Conservation (phyloP, 345 rosid species). For the Corymbia maculata region DNA sequence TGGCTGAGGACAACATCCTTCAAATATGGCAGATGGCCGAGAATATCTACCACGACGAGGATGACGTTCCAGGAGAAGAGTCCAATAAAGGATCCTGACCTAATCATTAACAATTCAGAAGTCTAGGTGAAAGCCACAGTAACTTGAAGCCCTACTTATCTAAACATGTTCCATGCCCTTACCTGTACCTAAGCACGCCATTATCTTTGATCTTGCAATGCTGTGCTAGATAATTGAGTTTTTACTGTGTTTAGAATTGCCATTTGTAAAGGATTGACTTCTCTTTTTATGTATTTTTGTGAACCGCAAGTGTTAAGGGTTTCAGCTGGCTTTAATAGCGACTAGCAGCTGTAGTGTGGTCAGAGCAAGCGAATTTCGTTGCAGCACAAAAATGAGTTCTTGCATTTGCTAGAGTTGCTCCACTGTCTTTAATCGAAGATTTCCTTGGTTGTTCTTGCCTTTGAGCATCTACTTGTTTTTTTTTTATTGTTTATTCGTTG, state of each 20-base stretch:
- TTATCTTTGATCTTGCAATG: neutral
- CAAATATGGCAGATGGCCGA: slow-evolving; percentile 99
- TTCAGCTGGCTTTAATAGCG: neutral
- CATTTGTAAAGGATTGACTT: neutral
- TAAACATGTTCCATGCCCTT: neutral
- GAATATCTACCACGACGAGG: slow-evolving; percentile 96
- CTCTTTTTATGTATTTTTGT: neutral
- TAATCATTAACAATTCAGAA: neutral
- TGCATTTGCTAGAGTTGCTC: neutral
- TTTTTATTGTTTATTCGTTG: neutral
- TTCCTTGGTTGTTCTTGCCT: neutral
- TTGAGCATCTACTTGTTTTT: neutral
- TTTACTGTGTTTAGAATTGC: neutral
- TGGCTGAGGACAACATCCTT: slow-evolving; percentile 96
- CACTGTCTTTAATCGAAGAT: neutral
- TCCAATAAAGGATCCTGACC: slow-evolving; percentile 38
- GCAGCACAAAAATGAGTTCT: neutral
- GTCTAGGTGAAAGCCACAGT: neutral
- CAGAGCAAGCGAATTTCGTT: neutral
- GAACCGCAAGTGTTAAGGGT: neutral
- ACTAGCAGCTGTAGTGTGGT: neutral
- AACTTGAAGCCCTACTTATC: neutral
- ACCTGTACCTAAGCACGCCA: neutral
- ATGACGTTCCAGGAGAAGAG: slow-evolving; percentile 82
- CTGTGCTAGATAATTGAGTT: neutral